Conservation (phyloP, 1,284 basidiomycete species). For the Papiliotrema fonsecae region DNA sequence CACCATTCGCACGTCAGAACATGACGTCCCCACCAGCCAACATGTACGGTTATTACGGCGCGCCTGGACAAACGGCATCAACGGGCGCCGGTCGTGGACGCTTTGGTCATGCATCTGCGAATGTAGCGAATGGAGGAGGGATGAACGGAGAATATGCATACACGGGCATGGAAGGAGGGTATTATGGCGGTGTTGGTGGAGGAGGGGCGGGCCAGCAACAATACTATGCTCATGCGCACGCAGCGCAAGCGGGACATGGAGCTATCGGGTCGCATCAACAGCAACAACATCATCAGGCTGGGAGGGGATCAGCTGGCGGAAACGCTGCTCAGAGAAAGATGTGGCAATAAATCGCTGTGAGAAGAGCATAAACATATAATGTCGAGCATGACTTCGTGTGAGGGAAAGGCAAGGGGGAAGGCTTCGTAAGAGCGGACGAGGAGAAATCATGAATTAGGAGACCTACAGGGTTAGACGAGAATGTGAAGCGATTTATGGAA, state of each 20-base stretch:
- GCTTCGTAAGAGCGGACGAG: too few species aligned
- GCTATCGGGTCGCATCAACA: background rate
- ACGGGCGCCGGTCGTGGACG: background rate
- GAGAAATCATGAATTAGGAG: too few species aligned
- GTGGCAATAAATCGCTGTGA: too few species aligned
- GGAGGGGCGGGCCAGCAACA: background rate
- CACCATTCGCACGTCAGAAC: background rate
- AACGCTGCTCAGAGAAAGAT: background rate
- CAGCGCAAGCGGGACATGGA: background rate
- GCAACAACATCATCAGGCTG: background rate
- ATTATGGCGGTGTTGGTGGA: background rate
- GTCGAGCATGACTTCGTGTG: too few species aligned
- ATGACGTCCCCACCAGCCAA: background rate
- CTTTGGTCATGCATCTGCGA: background rate
- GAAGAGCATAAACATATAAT: too few species aligned
- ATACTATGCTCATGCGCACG: background rate
- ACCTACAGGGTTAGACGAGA: too few species aligned
- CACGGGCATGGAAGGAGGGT: background rate
- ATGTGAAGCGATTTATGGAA: too few species aligned
- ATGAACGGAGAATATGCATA: background rate
- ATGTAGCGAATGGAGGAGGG: background rate
- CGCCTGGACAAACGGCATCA: background rate
- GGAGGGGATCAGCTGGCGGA: background rate
- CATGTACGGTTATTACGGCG: slow-evolving; percentile 4
- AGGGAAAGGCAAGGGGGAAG: too few species aligned